These are phyloP conservation scores for Mortierella sp. DNA, from an alignment of 371 early-diverging fungal genomes.

Conservation along the genomic window DNA sequence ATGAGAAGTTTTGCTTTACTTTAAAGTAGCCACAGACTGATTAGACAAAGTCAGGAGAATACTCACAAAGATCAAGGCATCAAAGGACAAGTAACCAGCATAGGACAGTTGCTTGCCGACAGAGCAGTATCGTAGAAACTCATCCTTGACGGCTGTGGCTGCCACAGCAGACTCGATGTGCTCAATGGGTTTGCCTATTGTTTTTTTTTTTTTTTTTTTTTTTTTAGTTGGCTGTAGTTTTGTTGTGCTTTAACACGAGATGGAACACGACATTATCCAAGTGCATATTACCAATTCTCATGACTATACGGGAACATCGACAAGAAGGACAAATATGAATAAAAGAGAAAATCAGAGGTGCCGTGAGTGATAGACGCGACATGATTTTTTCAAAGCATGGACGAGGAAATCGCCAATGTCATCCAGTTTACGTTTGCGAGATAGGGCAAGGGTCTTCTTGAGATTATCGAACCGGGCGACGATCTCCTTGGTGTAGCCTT, in stretches of 20 bases:
- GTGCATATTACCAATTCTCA: conserved; percentile 31
- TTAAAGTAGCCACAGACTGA: too few relatives aligned
- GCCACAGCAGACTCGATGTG: conserved; percentile 61
- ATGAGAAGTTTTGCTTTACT: too few relatives aligned
- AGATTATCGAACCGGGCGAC: conserved; percentile 65
- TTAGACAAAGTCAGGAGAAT: too few relatives aligned
- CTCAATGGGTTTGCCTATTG: conserved; percentile 68
- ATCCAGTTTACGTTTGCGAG: conserved; percentile 66
- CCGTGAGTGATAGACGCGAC: too few relatives aligned
- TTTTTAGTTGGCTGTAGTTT: too few relatives aligned
- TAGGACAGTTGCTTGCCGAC: conserved; percentile 62
- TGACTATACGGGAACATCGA: conserved; percentile 6
- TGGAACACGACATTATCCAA: too few relatives aligned
- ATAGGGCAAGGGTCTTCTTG: conserved; percentile 64
- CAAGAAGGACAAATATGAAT: too few relatives aligned
- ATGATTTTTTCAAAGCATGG: background rate
- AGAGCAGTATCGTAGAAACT: conserved; percentile 56
- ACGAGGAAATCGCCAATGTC: background rate
- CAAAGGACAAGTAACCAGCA: conserved; percentile 62
- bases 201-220: too few relatives aligned
- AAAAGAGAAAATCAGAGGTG: too few relatives aligned
- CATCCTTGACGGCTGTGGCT: conserved; percentile 57
- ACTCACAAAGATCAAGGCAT: conserved; percentile 67
- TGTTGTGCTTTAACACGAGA: too few relatives aligned
- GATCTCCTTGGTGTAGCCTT: conserved; percentile 61